Conservation (phyloP, 1,284 basidiomycete species). For the Schizophyllum amplum region DNA sequence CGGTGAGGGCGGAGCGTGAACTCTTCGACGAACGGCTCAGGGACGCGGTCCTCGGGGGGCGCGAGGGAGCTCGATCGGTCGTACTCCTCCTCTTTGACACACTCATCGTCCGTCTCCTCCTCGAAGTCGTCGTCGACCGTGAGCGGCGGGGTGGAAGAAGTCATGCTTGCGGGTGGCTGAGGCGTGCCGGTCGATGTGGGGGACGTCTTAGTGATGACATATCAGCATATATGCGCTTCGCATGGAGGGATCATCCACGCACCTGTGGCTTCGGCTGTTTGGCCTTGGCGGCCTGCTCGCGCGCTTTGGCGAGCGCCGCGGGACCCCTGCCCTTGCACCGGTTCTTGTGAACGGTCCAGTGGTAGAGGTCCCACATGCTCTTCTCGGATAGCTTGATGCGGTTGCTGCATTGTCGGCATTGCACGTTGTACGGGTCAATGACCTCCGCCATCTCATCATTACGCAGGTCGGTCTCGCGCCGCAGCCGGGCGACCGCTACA, state of each 20-base stretch:
- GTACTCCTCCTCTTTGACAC: neutral
- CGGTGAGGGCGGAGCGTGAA: neutral
- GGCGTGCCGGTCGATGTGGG: neutral
- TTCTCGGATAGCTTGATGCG: conserved; percentile 43
- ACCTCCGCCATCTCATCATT: conserved; percentile 35
- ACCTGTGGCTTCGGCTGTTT: neutral
- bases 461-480: conserved; percentile 31
- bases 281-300: neutral
- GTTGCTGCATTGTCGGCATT: conserved; percentile 33
- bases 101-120: neutral
- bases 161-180: neutral
- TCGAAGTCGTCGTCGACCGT: neutral
- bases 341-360: conserved; percentile 41
- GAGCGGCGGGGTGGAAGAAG: neutral
- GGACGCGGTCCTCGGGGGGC: neutral
- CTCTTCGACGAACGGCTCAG: neutral
- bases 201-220: neutral
- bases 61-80: neutral
- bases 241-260: neutral
- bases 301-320: neutral
- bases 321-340: conserved; percentile 27
- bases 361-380: conserved; percentile 38
- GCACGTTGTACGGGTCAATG: conserved; percentile 30
- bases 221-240: neutral
- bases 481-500: conserved; percentile 21